Conservation (phyloP, 306 rosid species). For the Cercis canadensis region DNA sequence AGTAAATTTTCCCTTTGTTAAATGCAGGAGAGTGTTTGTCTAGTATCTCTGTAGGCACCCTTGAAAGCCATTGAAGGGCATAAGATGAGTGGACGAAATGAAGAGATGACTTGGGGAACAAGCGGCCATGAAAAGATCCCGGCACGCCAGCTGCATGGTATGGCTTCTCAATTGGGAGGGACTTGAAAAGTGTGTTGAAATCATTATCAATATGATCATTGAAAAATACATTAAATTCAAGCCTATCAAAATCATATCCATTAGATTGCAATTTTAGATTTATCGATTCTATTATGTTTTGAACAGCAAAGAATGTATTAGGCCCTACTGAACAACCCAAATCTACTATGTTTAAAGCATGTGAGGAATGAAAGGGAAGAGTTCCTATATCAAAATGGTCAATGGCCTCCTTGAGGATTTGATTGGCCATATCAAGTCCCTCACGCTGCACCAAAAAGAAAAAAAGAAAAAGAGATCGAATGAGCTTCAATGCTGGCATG, state of each 20-base stretch:
- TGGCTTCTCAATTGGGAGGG: constrained; percentile 23
- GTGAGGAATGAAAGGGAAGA: neutral
- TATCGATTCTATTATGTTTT: neutral
- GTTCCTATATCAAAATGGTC: neutral
- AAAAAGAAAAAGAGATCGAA: no score
- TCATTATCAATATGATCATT: constrained; percentile 48
- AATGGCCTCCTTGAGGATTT: neutral
- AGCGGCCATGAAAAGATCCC: constrained; percentile 42
- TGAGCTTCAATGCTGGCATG: neutral
- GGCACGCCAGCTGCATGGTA: constrained; percentile 39
- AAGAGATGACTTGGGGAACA: constrained; percentile 39
- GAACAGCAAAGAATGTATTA: neutral
- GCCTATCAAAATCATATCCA: neutral
- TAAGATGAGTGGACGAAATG: constrained; percentile 42
- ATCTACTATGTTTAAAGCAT: neutral
- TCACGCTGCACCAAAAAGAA: neutral
- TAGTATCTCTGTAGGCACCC: constrained; percentile 22
- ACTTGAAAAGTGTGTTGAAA: constrained; percentile 45
- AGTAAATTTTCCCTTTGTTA: constrained; percentile 39
- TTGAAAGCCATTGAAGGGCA: constrained; percentile 46
- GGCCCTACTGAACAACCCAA: constrained; percentile 5
- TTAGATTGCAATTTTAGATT: neutral
- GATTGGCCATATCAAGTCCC: no score
- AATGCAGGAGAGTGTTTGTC: constrained; percentile 32
- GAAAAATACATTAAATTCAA: constrained; percentile 42